Conservation (phyloP, 148 eudicot genomes). For the Salicornia ramosissima region DNA sequence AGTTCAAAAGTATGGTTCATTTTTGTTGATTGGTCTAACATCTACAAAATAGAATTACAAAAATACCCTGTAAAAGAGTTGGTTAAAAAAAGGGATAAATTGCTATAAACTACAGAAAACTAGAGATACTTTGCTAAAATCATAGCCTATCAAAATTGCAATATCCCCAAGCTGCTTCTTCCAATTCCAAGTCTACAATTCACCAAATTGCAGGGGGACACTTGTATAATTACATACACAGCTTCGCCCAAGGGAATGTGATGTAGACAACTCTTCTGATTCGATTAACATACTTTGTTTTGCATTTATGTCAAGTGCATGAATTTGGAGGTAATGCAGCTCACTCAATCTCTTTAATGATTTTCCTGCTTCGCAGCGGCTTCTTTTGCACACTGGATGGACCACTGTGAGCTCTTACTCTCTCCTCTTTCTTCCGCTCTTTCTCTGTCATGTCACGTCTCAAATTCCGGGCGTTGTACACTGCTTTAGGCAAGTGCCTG, state of each 20-base stretch:
- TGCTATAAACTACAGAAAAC: no score
- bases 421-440: conserved; percentile 65
- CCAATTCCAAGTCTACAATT: no score
- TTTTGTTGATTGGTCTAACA: no score
- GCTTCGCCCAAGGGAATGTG: no score
- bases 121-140: no score
- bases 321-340: neutral
- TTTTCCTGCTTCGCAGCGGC: conserved; percentile 55
- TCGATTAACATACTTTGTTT: neutral
- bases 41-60: no score
- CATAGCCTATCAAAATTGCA: no score
- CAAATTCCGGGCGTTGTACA: conserved; percentile 50
- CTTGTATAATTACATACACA: neutral
- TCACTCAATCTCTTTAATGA: conserved; percentile 68
- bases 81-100: no score
- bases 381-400: conserved; percentile 55
- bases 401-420: conserved; percentile 81
- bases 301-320: neutral
- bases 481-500: conserved; percentile 74
- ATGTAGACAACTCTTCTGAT: no score
- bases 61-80: no score
- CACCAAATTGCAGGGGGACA: neutral
- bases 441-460: conserved; percentile 57
- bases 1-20: no score
- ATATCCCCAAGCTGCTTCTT: no score